A percentile compares a stretch with the other conserved stretches of the same genome.
Evolutionary conservation across 371 early-diverging fungal genomes (phyloP).

Genomic region (Mucor irregularis): DNA sequence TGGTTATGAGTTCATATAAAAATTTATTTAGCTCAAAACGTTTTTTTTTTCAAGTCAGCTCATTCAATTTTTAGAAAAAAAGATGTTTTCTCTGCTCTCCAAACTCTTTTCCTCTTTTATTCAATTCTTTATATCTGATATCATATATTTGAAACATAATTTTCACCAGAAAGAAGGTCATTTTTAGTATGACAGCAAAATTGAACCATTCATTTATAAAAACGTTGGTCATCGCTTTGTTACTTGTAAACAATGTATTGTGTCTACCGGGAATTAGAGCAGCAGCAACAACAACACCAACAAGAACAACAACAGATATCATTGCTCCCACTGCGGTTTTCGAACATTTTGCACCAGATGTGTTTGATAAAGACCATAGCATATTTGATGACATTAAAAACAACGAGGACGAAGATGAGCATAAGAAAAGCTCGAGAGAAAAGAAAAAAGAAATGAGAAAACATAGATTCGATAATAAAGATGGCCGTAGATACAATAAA

Average conservation of each 20-base stretch:
- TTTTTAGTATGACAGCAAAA: neutral
- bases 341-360: too few relatives aligned
- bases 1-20: neutral
- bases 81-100: neutral
- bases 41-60: conserved; percentile 7
- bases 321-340: too few relatives aligned
- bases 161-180: neutral
- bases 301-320: neutral
- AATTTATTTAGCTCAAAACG: neutral
- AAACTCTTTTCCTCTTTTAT: neutral
- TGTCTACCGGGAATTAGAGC: too few relatives aligned
- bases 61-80: neutral
- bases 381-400: too few relatives aligned
- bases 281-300: neutral
- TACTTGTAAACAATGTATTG: too few relatives aligned
- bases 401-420: too few relatives aligned
- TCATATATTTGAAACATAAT: neutral
- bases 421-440: too few relatives aligned
- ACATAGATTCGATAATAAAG: too few relatives aligned
- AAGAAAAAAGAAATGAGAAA: too few relatives aligned
- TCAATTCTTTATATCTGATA: neutral
- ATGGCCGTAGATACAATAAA: neutral
- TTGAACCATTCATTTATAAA: too few relatives aligned
- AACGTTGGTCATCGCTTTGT: too few relatives aligned
- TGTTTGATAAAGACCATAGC: too few relatives aligned